A percentile compares a stretch with the other conserved stretches of the same genome.
These are phyloP conservation scores for Penicillium silybi DNA, from an alignment of 495 filamentous ascomycete species.

Conservation along the genomic window DNA sequence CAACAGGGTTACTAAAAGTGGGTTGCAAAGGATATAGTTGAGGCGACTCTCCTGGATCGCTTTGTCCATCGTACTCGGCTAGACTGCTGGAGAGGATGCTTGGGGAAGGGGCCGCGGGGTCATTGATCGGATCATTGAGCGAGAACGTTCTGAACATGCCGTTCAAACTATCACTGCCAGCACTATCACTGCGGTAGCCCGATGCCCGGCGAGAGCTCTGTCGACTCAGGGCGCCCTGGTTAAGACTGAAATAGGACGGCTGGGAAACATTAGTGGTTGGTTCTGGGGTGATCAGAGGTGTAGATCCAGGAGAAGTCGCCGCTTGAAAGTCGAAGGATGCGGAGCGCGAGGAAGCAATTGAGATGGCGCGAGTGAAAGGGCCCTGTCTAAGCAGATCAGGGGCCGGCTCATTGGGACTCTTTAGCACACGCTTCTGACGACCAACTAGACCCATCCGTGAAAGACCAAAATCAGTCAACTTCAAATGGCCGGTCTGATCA, in stretches of 20 bases:
- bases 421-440: constrained; percentile 87
- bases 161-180: constrained; percentile 78
- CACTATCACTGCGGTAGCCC: constrained; percentile 87
- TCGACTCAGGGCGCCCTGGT: constrained; percentile 59
- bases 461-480: constrained; percentile 94
- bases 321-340: constrained; percentile 90
- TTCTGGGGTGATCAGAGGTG: constrained; percentile 86
- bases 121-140: constrained; percentile 58
- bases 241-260: constrained; percentile 90
- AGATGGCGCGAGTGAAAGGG: constrained; percentile 79
- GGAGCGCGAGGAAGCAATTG: constrained; percentile 89
- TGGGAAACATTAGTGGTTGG: constrained; percentile 60
- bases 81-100: constrained; percentile 41
- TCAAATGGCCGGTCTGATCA: constrained; percentile 93
- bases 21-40: constrained; percentile 62
- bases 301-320: constrained; percentile 70
- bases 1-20: constrained; percentile 48
- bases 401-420: constrained; percentile 72
- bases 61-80: constrained; percentile 69
- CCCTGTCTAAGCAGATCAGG: constrained; percentile 91
- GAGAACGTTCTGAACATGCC: constrained; percentile 83
- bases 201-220: constrained; percentile 79
- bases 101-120: constrained; percentile 28
- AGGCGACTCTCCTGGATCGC: constrained; percentile 64
- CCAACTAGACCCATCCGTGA: constrained; percentile 97